phyloP scores from a whole-genome alignment of 306 rosid genomes.

The Prunus davidiana region DNA sequence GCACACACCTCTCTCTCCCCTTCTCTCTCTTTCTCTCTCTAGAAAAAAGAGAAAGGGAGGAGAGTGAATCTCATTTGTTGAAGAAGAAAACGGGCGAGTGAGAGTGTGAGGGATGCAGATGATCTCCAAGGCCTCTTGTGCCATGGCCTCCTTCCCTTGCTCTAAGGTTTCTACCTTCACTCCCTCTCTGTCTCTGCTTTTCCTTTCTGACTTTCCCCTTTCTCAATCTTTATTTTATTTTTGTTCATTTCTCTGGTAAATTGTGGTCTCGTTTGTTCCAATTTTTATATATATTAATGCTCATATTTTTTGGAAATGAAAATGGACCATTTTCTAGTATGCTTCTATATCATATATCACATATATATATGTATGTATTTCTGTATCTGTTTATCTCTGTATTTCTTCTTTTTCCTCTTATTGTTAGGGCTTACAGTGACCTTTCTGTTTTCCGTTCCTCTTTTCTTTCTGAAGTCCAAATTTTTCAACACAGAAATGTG shows the following conservation, averaged over 20 bases:
- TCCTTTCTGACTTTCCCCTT: not conserved
- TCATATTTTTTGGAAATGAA: not conserved
- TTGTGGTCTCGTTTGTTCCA: not conserved
- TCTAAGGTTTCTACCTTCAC: slow-evolving; percentile 44
- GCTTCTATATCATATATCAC: too few species aligned
- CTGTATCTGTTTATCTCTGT: not conserved
- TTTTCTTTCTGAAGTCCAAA: too few species aligned
- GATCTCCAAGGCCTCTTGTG: slow-evolving; percentile 56
- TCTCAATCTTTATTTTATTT: not conserved
- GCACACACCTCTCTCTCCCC: not conserved
- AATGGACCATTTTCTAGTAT: too few species aligned
- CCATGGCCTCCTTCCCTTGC: slow-evolving; percentile 62
- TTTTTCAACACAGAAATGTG: too few species aligned
- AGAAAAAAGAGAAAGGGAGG: not conserved
- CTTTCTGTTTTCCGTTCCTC: not conserved
- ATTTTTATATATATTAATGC: too few species aligned
- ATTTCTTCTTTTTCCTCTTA: not conserved
- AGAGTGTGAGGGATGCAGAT: slow-evolving; percentile 36
- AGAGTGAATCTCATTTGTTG: not conserved
- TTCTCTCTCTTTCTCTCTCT: not conserved
- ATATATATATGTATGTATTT: too few species aligned
- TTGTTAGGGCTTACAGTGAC: not conserved
- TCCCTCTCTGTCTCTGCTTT: not conserved
- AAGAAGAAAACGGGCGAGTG: not conserved
- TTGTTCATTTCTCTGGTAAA: not conserved